Base-by-base conservation (phyloP, 768 basidiomycete species). In the Agaricus sinodeliciosus region DNA sequence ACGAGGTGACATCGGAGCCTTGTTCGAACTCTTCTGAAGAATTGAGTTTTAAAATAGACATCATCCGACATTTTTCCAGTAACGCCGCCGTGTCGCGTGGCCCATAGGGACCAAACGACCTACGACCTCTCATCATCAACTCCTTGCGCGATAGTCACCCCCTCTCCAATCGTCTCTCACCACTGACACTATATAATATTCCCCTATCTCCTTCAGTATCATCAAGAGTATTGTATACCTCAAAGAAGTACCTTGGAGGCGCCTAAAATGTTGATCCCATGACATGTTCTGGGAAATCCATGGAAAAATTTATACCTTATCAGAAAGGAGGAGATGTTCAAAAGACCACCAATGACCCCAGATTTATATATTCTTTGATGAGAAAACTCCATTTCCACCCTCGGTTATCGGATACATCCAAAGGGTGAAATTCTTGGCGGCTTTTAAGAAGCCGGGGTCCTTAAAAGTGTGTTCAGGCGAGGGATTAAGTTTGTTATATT, bases 271-370 rank as follows among this genome's bases (percentile, higher is more conserved):
- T 40, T 28, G 26, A 47, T 40, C 51, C 35, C 51, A 53, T 53
- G 51, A 53, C 51, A 46, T 9, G 51, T 39, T 44, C 18, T 49
- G 57, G 57, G 46, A 45, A 43, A 52, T 58, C 49, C 37, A 22
- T 48, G 57, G 57, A 55, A 52, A 41, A 58, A 58, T 43, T 0
- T n/a, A n/a, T 4, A 34, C 26, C 44, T 7, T 36, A 41, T 25
- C 27, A 22, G 31, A 27, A 42, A 1, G 31, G 31, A 1, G 22
- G 31, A 31, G 31, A 31, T 31, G 16, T 22, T 16, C 4, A 28
- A 44, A 16, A 37, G 39, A 31, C 19, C 39, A 34, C 18, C 57
- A 27, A 31, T 58, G 52, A 48, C 57, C 41, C 57, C 57, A 58
- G 43, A 28, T 44, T 26, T 19, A 22, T 11, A 16, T 43, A 11